Conservation (phyloP, 73 alveolate genomes). For the Paramecium pentaurelia region DNA sequence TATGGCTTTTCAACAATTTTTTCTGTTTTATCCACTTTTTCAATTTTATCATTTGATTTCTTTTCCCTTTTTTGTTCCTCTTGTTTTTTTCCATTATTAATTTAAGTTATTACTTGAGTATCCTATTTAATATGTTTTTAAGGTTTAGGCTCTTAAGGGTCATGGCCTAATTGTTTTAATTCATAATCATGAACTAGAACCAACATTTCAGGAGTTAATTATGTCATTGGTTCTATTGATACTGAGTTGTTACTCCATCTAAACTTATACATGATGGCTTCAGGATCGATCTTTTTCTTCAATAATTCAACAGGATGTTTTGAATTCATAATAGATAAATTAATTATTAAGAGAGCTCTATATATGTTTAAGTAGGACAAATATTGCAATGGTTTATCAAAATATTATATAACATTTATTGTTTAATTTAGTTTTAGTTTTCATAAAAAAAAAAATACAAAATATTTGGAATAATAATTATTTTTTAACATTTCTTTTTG, state of each 20-base stretch:
- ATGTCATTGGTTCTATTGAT: background rate
- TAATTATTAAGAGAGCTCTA: background rate
- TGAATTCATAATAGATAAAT: background rate
- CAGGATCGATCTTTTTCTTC: slow-evolving; percentile 17
- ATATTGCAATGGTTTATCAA: background rate
- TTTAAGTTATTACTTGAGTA: background rate
- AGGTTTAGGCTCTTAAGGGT: background rate
- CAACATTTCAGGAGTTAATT: background rate
- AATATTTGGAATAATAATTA: background rate
- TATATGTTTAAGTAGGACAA: background rate
- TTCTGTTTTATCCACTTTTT: background rate
- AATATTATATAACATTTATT: background rate
- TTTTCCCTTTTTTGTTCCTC: background rate
- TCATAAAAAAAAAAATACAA: background rate
- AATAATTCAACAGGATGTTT: background rate
- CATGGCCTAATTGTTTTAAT: background rate
- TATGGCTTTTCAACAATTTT: background rate
- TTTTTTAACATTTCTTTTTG: background rate
- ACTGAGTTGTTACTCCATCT: slow-evolving; percentile 15
- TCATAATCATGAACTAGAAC: background rate
- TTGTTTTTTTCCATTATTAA: background rate
- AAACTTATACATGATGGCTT: slow-evolving; percentile 30
- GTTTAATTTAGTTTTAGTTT: background rate
- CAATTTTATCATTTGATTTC: background rate
- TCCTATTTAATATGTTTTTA: background rate